Base-by-base conservation (phyloP, 2,329 filamentous ascomycete species). In the Ascomycota sp. region DNA sequence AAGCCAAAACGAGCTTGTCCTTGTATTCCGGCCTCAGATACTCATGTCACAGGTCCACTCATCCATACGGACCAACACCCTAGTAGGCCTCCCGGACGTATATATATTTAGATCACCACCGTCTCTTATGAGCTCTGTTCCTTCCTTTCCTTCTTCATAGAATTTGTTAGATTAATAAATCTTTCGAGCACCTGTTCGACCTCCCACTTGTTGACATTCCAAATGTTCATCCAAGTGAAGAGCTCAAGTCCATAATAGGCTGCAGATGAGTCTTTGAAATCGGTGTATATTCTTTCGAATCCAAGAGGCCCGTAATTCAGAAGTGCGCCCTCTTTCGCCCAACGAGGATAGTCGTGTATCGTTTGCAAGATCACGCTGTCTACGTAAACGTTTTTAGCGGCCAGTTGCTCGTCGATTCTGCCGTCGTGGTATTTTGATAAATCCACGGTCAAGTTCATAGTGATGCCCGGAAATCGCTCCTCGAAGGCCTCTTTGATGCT, bases 341-440 rank as follows among this genome's bases (percentile, higher is more conserved):
- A 69, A 7, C 61, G 53, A 0, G 59, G 54, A 36, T 51, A 68
- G 35, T 67, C 61, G 10, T 65, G 53, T 8, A 64, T 38, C 0
- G 62, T 64, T 39, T 68, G 64, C 4, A 68, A 40, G 5, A 56
- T 49, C 27, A 56, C 44, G 36, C 53, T 55, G 39, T 69, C 65
- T 13, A 59, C 50, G 8, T 47, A 50, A 9, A 56, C 45, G 5
- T 44, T 47, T 7, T 47, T 42, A 1, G 38, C 34, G 4, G 51
- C 54, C 2, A 65, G 42, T 32, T 61, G 56, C 23, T 52, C 41
- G 36, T 69, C 61, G 6, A 67, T 37, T 7, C 46, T 46, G 12
- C 38, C 47, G 32, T 65, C 57, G 36, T 63, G 63, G 36, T 68
- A 69, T 38, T 68, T 69, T 34, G 62, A 65, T 0, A 68, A 40